Evolutionary conservation across 129 eudicot genomes (phyloP).

Genomic region (Lonicera japonica): DNA sequence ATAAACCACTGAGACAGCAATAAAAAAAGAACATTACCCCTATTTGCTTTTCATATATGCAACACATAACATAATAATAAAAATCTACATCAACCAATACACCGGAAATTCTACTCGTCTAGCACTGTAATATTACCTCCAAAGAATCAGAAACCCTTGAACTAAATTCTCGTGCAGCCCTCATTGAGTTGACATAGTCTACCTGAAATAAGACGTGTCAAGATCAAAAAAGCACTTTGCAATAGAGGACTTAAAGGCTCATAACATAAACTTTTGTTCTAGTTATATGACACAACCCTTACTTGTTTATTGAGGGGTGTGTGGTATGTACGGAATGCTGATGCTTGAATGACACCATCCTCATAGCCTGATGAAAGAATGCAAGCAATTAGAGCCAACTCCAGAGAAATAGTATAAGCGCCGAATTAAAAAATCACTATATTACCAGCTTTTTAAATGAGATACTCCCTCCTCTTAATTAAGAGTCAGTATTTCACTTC

Average conservation of each 20-base stretch:
- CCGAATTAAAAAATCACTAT: too few species aligned
- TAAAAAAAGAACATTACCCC: background rate
- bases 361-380: conserved; percentile 54
- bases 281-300: background rate
- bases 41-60: background rate
- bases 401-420: background rate
- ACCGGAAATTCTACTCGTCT: conserved; percentile 3
- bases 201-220: conserved; percentile 22
- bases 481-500: too few species aligned
- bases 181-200: conserved; percentile 84
- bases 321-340: conserved; percentile 93
- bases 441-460: too few species aligned
- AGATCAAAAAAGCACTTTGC: conserved; percentile 3
- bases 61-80: too few species aligned
- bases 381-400: conserved; percentile 3
- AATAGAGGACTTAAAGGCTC: background rate
- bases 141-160: conserved; percentile 68
- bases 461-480: too few species aligned
- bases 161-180: conserved; percentile 87
- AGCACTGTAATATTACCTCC: conserved; percentile 39
- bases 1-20: background rate
- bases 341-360: conserved; percentile 73
- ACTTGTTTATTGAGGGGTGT: conserved; percentile 96
- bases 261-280: conserved; percentile 1
- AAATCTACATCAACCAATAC: background rate